phyloP scores from a whole-genome alignment of 306 rosid genomes.

The Chamaecrista fasciculata region DNA sequence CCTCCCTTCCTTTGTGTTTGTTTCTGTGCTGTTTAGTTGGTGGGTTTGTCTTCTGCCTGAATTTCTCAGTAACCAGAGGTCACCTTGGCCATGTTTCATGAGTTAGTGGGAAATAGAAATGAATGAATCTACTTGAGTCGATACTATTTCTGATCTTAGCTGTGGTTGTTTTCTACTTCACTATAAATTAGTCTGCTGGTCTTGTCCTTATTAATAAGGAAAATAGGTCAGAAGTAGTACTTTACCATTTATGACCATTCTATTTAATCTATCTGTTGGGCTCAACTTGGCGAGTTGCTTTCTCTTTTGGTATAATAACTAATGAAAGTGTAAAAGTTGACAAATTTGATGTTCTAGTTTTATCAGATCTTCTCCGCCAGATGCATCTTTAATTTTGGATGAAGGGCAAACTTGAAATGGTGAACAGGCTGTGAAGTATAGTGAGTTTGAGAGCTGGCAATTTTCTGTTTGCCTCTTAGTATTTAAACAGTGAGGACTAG shows the following conservation, averaged over 20 bases:
- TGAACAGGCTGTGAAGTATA: background rate
- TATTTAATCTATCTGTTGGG: slow-evolving; percentile 6
- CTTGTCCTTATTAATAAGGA: background rate
- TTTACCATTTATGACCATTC: background rate
- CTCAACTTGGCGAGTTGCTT: slow-evolving; percentile 2
- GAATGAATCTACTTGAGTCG: background rate
- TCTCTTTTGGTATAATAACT: slow-evolving; percentile 4
- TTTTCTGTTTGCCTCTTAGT: too few relatives aligned
- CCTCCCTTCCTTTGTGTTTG: too few relatives aligned
- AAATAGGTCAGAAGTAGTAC: slow-evolving; percentile 9
- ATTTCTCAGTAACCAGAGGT: slow-evolving; percentile 7
- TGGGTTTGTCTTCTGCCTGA: background rate
- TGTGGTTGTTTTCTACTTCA: slow-evolving; percentile 1
- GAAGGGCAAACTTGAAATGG: background rate
- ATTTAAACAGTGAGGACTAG: too few relatives aligned
- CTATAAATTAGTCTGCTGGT: background rate
- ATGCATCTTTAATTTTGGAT: slow-evolving; percentile 13
- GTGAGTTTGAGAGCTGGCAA: slow-evolving; percentile 12
- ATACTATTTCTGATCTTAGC: background rate
- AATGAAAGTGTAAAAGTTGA: background rate
- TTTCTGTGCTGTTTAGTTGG: too few relatives aligned
- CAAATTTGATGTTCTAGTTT: background rate
- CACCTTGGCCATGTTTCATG: slow-evolving; percentile 5
- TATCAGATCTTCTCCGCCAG: slow-evolving; percentile 1
- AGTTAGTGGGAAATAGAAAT: slow-evolving; percentile 14